Base-by-base conservation (phyloP, 345 rosid species). In the Lenwebbia sp. region DNA sequence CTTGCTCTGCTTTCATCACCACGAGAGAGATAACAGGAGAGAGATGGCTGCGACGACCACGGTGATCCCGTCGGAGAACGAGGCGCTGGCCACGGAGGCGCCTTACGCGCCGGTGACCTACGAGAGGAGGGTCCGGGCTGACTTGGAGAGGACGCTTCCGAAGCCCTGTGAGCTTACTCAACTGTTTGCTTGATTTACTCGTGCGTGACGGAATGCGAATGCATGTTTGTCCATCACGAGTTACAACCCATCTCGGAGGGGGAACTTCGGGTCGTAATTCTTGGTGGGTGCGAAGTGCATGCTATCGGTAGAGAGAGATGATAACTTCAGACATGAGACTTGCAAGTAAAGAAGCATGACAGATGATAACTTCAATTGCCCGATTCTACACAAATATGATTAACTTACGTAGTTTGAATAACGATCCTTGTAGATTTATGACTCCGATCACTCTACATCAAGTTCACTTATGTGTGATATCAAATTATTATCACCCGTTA, bases 31-130 rank as follows among this genome's bases (percentile, higher is more conserved):
- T 4, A 30, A 55, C 54, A 84, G 70, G 44, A 65, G 56, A 57
- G 82, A 54, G 57, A 57, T 84, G 40, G 55, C 60, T 28, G 81
- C 82, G 84, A 28, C 87, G 57, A 54, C 83, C 55, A 81, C n/a
- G 54, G 47, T 78, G 84, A 26, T 83, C 11, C 33, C 53, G 10
- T 17, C 52, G 14, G 88, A 87, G 57, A 84, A 75, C 83, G 88
- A 87, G 78, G 89, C 97, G 44, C 62, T 93, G 91, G 92, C 93
- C 15, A 93, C 93, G 12, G 92, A 91, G 86, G 98, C 99, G 57
- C 94, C 94, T 6, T 89, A 70, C 54, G 98, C 96, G 1, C 95
- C 99, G n/a, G 92, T 91, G 57, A 96, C 99, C 54, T 91, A 44
- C 62, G 94, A 91, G 51, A 92, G 98, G 82, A 91, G 86, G 56